phyloP scores from a whole-genome alignment of 192 early-diverging fungal genomes.

The Entomortierella lignicola region DNA sequence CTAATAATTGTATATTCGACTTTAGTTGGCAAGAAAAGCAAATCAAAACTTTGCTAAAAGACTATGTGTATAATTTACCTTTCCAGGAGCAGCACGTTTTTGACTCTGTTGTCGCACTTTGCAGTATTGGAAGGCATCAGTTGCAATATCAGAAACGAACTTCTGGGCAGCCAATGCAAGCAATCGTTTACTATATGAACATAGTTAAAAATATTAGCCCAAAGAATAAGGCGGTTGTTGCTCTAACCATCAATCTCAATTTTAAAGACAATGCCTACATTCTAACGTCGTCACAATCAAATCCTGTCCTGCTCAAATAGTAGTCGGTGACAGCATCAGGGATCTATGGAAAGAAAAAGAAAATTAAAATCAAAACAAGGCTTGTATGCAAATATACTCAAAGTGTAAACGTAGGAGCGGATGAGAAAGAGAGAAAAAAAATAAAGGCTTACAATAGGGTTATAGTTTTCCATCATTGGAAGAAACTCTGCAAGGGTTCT shows the following conservation, averaged over 20 bases:
- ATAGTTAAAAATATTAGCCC: background rate
- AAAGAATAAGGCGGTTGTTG: too few species aligned
- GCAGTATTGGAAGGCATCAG: slow-evolving; percentile 86
- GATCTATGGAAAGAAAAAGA: slow-evolving; percentile 61
- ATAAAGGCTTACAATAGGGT: slow-evolving; percentile 86
- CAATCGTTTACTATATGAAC: slow-evolving; percentile 71
- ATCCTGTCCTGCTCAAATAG: slow-evolving; percentile 81
- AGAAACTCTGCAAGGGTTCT: slow-evolving; percentile 87
- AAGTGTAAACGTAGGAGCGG: too few species aligned
- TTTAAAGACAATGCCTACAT: slow-evolving; percentile 59
- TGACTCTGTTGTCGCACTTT: slow-evolving; percentile 80
- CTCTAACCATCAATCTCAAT: too few species aligned
- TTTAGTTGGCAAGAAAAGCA: too few species aligned
- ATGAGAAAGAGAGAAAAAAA: too few species aligned
- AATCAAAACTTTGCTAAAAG: too few species aligned
- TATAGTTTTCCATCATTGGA: slow-evolving; percentile 86
- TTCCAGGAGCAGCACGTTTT: slow-evolving; percentile 49
- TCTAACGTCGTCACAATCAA: slow-evolving; percentile 81
- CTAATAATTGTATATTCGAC: too few species aligned
- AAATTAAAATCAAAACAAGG: background rate
- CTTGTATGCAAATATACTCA: slow-evolving; percentile 2
- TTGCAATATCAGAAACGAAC: slow-evolving; percentile 87
- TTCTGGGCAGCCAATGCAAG: slow-evolving; percentile 88
- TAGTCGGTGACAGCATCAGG: slow-evolving; percentile 96
- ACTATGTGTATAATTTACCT: too few species aligned